Evolutionary conservation across 768 basidiomycete genomes (phyloP), one percentile per base, ranked within the genome.

Genomic region (Naganishia randhawae): DNA sequence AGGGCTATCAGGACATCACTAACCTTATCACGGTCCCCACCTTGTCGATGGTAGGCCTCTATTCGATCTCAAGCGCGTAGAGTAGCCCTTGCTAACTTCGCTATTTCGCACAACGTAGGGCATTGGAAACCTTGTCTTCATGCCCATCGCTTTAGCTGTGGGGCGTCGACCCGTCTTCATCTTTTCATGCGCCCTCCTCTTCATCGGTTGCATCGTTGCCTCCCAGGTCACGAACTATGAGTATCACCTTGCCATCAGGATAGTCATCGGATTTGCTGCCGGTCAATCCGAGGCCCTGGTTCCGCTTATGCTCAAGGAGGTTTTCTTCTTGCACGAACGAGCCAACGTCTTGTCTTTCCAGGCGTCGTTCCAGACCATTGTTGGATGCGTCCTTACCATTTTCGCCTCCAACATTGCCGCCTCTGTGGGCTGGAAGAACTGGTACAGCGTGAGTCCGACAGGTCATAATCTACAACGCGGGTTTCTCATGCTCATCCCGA

Each of bases 221-320:
- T 61, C 57, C 25, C 57, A 61, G 41, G 41, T 39, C 35, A 61
- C 57, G 19, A 61, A 39, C 57, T 61, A 61, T 25, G 25, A 37
- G 14, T 61, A 61, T 17, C 57, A 61, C 57, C 57, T 61, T 29
- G 57, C 25, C 35, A 42, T 61, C 41, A 9, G 57, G 22, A 42
- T 61, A 31, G 57, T 61, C n/a, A 61, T 61, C 35, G 57, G 57
- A 13, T 61, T 61, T 17, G 57, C 57, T 13, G 57, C 57, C 35
- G 57, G 57, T 37, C 57, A 61, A 42, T 61, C 57, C 33, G 57
- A 61, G 35, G 57, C 57, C 8, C 17, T 61, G 57, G 57, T 61
- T 35, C 57, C 57, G n/a, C 57, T 61, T 33, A 61, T 61, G 57
- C 33, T 61, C 35, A 61, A 61, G 57, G 57, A 61, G 31, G 41